A percentile compares a stretch with the other conserved stretches of the same genome.
These are phyloP conservation scores for Davidsoniella neocaledoniae DNA, from an alignment of 2,329 filamentous ascomycete species.

Conservation along the genomic window DNA sequence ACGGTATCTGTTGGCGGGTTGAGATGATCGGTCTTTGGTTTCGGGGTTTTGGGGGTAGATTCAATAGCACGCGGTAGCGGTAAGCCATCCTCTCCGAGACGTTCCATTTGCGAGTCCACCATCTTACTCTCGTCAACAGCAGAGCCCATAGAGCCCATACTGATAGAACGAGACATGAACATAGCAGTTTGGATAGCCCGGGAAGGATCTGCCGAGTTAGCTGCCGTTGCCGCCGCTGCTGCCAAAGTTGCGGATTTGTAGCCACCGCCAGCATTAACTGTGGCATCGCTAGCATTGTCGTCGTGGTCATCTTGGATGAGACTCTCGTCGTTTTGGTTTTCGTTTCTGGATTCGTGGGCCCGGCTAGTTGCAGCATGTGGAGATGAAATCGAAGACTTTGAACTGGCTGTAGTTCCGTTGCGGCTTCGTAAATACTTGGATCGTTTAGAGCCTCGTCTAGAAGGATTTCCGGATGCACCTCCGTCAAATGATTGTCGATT, in stretches of 20 bases:
- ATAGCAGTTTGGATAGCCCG: conserved; percentile 23
- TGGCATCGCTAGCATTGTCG: conserved; percentile 56
- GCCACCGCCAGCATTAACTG: conserved; percentile 35
- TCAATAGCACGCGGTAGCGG: conserved; percentile 16
- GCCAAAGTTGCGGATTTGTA: conserved; percentile 8
- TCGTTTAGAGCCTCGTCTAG: conserved; percentile 6
- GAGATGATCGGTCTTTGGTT: conserved; percentile 35
- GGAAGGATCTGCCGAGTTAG: conserved; percentile 62
- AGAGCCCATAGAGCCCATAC: conserved; percentile 78
- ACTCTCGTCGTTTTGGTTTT: conserved; percentile 3
- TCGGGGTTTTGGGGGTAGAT: conserved; percentile 53
- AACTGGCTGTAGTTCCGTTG: conserved; percentile 5
- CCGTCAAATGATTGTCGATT: conserved; percentile 2
- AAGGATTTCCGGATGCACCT: neutral
- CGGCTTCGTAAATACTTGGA: conserved; percentile 12
- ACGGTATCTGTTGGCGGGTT: conserved; percentile 67
- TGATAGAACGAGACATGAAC: conserved; percentile 46
- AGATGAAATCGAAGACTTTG: neutral
- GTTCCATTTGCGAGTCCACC: conserved; percentile 28
- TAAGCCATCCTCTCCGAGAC: conserved; percentile 31
- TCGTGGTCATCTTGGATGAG: conserved; percentile 26
- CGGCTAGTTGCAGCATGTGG: neutral
- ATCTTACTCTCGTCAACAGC: conserved; percentile 38
- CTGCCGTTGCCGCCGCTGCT: conserved; percentile 35
- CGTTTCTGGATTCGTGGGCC: neutral